phyloP scores from a whole-genome alignment of 2,329 filamentous ascomycete species.

The Apiospora hydei region DNA sequence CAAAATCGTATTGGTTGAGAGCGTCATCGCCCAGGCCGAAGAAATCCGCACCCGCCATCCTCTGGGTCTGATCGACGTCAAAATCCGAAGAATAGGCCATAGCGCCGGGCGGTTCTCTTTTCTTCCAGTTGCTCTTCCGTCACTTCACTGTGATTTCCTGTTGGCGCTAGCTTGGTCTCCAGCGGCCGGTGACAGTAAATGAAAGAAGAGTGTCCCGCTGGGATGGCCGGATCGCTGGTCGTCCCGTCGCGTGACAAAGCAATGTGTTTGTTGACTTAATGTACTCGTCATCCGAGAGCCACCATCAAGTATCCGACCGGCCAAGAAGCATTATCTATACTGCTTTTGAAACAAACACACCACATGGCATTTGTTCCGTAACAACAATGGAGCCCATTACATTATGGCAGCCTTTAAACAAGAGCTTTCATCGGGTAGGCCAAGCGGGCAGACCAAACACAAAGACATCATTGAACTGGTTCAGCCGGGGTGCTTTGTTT shows the following conservation, averaged over 20 bases:
- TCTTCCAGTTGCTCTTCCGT: neutral
- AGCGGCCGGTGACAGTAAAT: neutral
- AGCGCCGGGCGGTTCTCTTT: neutral
- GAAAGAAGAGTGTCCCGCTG: neutral
- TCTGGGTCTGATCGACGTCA: neutral
- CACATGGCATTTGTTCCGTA: neutral
- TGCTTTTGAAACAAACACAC: constrained; percentile 14
- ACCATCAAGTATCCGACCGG: neutral
- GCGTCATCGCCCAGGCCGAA: too few species aligned
- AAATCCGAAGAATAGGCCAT: neutral
- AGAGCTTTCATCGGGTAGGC: neutral
- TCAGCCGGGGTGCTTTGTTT: neutral
- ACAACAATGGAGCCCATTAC: neutral
- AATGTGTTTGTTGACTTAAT: constrained; percentile 1
- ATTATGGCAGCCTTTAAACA: neutral
- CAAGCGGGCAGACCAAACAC: neutral
- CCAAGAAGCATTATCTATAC: neutral
- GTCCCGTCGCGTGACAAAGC: neutral
- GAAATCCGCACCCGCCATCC: neutral
- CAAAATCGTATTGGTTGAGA: neutral
- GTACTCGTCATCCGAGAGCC: neutral
- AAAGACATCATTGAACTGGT: neutral
- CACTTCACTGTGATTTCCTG: neutral
- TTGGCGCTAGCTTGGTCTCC: neutral
- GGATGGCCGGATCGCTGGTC: neutral